A percentile compares a stretch with the other conserved stretches of the same genome.
phyloP scores from a whole-genome alignment of 768 basidiomycete species.

The Dioszegia aurantiaca region DNA sequence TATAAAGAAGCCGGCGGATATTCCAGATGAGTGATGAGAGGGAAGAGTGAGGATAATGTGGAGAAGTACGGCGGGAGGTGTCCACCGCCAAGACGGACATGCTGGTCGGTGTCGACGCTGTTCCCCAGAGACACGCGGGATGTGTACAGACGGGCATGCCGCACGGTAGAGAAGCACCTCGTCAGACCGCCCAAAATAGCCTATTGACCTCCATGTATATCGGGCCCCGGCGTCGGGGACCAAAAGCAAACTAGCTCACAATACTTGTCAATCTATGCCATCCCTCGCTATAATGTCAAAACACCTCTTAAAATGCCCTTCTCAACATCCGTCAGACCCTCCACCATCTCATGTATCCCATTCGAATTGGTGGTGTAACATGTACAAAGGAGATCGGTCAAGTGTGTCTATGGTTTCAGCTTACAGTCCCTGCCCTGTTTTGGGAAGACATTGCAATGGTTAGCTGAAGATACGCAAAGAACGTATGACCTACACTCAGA shows the following conservation, averaged over 20 bases:
- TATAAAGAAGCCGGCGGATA: constrained; percentile 51
- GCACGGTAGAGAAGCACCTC: no score
- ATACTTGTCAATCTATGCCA: not conserved
- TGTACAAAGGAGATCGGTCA: constrained; percentile 43
- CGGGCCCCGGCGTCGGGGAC: no score
- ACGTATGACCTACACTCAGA: constrained; percentile 64
- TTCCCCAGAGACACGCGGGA: no score
- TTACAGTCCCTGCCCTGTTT: not conserved
- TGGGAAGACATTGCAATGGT: no score
- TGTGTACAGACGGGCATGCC: no score
- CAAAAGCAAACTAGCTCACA: no score
- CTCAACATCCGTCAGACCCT: constrained; percentile 40
- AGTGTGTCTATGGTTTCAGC: constrained; percentile 41
- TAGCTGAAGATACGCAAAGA: no score
- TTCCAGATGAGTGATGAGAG: constrained; percentile 45
- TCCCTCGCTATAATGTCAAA: constrained; percentile 26
- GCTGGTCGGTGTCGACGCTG: no score
- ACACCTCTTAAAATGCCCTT: constrained; percentile 47
- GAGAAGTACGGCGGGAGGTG: not conserved
- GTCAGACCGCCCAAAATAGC: no score
- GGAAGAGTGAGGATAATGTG: not conserved
- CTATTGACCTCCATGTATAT: no score
- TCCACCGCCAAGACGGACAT: not conserved
- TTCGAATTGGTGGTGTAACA: constrained; percentile 49
- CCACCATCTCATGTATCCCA: constrained; percentile 47